Evolutionary conservation across 106 monocot species (phyloP).

Genomic region (Apostasia shenzhenica): DNA sequence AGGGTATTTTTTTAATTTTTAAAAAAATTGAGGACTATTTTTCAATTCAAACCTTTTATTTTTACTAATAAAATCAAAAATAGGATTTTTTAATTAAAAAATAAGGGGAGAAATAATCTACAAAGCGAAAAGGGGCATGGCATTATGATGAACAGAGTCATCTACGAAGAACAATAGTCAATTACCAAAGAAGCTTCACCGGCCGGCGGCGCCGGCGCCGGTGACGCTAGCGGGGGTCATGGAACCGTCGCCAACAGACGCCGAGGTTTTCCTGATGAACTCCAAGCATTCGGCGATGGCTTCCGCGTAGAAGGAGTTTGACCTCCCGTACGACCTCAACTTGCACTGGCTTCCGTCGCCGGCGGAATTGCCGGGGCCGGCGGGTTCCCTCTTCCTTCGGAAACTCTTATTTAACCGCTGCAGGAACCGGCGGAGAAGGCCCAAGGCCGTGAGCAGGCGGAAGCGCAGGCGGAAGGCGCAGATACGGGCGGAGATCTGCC

Average conservation of each 20-base stretch:
- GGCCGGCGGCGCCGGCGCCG: too few species aligned
- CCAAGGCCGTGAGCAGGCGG: background rate
- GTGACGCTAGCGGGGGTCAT: too few species aligned
- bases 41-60: too few species aligned
- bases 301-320: constrained; percentile 29
- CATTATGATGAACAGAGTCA: too few species aligned
- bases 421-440: background rate
- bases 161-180: too few species aligned
- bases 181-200: too few species aligned
- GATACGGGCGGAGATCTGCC: background rate
- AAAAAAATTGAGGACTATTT: too few species aligned
- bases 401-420: background rate
- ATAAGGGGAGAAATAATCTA: too few species aligned
- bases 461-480: background rate
- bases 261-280: constrained; percentile 29
- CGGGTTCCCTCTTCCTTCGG: background rate
- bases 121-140: too few species aligned
- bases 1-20: too few species aligned
- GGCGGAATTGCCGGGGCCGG: background rate
- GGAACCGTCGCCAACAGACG: background rate
- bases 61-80: too few species aligned
- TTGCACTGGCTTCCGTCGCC: background rate
- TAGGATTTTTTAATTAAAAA: too few species aligned
- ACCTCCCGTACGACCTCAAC: constrained; percentile 5
- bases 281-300: constrained; percentile 35